Base-by-base conservation (phyloP, 176 grass and related monocot genomes). In the Paspalum vaginatum region DNA sequence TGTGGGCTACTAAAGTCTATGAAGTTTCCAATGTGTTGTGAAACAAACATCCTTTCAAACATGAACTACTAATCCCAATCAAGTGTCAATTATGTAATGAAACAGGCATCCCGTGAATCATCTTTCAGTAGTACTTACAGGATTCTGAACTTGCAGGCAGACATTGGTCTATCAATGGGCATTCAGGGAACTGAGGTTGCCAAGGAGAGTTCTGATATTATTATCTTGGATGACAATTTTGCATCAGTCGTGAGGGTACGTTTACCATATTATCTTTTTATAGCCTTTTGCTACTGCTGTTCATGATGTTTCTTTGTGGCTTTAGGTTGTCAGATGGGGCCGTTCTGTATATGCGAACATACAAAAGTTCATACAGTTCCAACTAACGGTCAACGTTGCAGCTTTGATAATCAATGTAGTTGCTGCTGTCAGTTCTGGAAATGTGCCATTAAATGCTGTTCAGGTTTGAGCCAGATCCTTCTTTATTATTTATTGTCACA, bases 111-210 rank as follows among this genome's bases (percentile, higher is more conserved):
- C 20, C 42, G 80, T 71, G 41, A 87, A 79, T 4, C 37, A 77
- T 67, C 46, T 46, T 69, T 40, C 10, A 10, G 9, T 68, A 48
- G 39, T 52, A 74, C 83, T 91, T 80, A 85, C 38, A 21, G 1
- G 26, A 60, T 48, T 92, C 24, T 75, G 56, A 77, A 81, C 45
- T 63, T 89, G 80, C 83, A 99, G 96, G 96, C 96, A 41, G 96
- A 99, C 72, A 95, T 99, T 84, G 96, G 96, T 82, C 86, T 99
- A 41, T 84, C 96, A 57, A 99, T 99, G 96, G 96, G 96, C 22
- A 99, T 99, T 82, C 88, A 89, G 69, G 96, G 96, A 87, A 99
- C 92, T 79, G 96, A 99, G 83, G 96, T 99, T 83, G 96, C 96
- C 47, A 99, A 99, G 88, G 96, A 99, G 81, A 99, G 96, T 64